Conservation (phyloP, 78 protist genomes). For the Diacronema lutheri region DNA sequence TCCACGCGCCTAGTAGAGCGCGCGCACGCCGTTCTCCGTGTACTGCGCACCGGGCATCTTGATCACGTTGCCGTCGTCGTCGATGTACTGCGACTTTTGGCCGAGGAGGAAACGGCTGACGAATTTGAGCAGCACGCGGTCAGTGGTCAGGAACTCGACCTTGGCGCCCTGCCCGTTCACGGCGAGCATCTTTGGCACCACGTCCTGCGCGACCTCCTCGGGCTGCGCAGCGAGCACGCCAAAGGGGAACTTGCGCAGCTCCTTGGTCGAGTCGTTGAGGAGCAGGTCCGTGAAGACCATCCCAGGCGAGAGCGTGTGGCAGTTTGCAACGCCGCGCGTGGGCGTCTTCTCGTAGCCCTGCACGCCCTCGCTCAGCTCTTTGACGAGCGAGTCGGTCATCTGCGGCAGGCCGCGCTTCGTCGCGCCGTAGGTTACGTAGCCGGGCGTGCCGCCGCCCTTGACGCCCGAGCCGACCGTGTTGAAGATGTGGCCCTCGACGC, state of each 20-base stretch:
- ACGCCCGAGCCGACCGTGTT: constrained; percentile 48
- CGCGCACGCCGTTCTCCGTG: constrained; percentile 28
- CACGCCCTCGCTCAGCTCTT: constrained; percentile 33
- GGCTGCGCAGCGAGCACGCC: constrained; percentile 50
- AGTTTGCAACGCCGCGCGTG: not conserved
- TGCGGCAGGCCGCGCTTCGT: constrained; percentile 53
- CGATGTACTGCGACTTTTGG: constrained; percentile 15
- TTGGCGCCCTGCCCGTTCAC: not conserved
- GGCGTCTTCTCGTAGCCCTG: constrained; percentile 6
- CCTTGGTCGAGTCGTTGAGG: constrained; percentile 34
- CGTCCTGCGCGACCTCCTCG: constrained; percentile 12
- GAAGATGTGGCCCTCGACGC: constrained; percentile 33
- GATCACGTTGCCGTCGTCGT: constrained; percentile 52
- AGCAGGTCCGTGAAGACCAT: constrained; percentile 48
- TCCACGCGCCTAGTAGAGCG: constrained; percentile 2
- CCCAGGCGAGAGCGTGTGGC: constrained; percentile 44
- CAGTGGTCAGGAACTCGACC: constrained; percentile 28
- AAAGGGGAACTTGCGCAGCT: constrained; percentile 52
- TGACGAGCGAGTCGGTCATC: constrained; percentile 39
- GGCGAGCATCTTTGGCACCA: constrained; percentile 36
- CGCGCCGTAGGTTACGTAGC: constrained; percentile 42
- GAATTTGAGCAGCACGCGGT: constrained; percentile 7
- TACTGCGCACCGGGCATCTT: constrained; percentile 31
- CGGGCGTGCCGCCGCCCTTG: constrained; percentile 47
- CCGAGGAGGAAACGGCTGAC: not conserved